A percentile compares a stretch with the other conserved stretches of the same genome.
These are phyloP conservation scores for Hymenoscyphus fructigenus DNA, from an alignment of 2,329 filamentous ascomycete genomes.

Conservation along the genomic window DNA sequence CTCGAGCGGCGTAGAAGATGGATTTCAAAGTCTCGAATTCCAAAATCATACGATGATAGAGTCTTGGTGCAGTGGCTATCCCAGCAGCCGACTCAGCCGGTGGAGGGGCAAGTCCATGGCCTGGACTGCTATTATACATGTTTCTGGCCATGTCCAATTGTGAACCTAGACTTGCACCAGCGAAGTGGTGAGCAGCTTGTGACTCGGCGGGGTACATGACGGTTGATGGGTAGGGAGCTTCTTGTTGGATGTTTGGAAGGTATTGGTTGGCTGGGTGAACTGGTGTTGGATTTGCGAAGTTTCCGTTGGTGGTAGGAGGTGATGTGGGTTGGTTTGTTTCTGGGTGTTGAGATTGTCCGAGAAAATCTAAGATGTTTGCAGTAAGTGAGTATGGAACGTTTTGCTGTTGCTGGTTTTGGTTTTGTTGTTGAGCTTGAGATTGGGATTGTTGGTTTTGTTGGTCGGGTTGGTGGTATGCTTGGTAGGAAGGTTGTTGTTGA, in stretches of 20 bases:
- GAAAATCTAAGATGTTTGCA: constrained; percentile 5
- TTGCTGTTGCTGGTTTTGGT: constrained; percentile 1
- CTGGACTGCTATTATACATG: background rate
- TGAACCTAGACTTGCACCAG: constrained; percentile 1
- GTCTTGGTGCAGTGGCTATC: background rate
- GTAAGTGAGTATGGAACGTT: background rate
- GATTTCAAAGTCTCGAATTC: constrained; percentile 14
- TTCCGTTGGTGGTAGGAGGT: background rate
- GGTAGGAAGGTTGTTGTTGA: background rate
- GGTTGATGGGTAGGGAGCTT: constrained; percentile 5
- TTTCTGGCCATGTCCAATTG: background rate
- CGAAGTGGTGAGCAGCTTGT: constrained; percentile 4
- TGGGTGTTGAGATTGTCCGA: background rate
- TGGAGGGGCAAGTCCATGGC: constrained; percentile 5
- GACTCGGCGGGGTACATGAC: background rate
- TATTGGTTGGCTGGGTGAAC: background rate
- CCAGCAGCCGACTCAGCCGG: background rate
- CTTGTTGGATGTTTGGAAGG: constrained; percentile 1
- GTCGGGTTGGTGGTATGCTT: background rate
- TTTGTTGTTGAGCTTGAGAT: background rate
- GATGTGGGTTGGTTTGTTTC: background rate
- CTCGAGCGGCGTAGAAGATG: constrained; percentile 12
- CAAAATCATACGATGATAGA: constrained; percentile 15
- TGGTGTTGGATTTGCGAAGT: background rate
- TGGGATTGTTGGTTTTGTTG: background rate